Base-by-base conservation (phyloP, 2,329 filamentous ascomycete species). In the Penicillium sp. region DNA sequence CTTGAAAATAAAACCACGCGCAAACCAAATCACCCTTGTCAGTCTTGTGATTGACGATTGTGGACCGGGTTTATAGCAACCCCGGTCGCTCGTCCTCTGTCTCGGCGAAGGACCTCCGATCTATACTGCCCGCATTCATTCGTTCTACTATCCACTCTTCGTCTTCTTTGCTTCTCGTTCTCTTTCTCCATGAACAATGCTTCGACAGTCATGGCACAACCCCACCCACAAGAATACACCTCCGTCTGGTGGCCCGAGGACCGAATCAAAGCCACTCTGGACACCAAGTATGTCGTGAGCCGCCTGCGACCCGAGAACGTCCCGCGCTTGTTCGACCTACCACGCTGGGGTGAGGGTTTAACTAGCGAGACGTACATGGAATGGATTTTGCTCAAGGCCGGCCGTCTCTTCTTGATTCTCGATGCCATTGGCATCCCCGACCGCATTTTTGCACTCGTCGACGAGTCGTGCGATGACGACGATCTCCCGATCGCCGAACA, bases 381-480 rank as follows among this genome's bases (percentile, higher is more conserved):
- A 69, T 88, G 85, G 84, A 87, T 88, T 55, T 74, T 88, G 35
- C 78, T 82, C 56, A 82, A 82, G 59, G 83, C 84, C 4, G 80
- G 81, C 60, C 80, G 85, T 37, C 72, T 88, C 14, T 88, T 87
- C 64, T 77, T 88, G 35, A 84, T 86, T 20, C 77, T 88, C 28
- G 78, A 80, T 49, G 82, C 86, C 57, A 81, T 86, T 57, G 84
- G 84, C 10, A 81, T 86, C n/a, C 82, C 85, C n/a, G 84, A 86
- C 63, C 83, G 84, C 60, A 87, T 88, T 47, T 88, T 88, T 63
- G 79, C 82, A 2, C 78, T 86, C 15, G 83, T 88, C 41, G 85
- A 88, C 65, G 81, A 83, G 58, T 85, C 83, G 3, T 85, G 84
- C 75, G 84, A 87, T 62, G 86, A 88, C 62, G 81, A 84, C 48